phyloP scores from a whole-genome alignment of 495 filamentous ascomycete species.

The Penicillium odoratum region DNA sequence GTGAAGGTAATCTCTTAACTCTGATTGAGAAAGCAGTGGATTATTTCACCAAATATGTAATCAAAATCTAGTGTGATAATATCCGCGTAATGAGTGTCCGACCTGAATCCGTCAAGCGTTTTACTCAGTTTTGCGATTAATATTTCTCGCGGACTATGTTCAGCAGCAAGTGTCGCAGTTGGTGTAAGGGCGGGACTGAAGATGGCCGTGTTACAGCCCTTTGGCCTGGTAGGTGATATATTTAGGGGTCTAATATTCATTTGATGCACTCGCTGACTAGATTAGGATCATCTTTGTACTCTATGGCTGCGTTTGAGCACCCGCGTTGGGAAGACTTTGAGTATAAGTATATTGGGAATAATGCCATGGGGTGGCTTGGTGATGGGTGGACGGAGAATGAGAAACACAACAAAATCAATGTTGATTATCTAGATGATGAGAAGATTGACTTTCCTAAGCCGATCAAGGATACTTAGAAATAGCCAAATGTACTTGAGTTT shows the following conservation, averaged over 20 bases:
- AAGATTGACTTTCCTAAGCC: slow-evolving; percentile 36
- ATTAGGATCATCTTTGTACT: slow-evolving; percentile 43
- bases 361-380: slow-evolving; percentile 40
- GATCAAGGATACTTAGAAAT: too few relatives aligned
- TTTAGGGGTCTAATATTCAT: too few relatives aligned
- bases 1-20: slow-evolving; percentile 42
- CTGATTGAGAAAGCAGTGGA: slow-evolving; percentile 51
- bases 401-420: slow-evolving; percentile 33
- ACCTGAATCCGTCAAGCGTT: slow-evolving; percentile 37
- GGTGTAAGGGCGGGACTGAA: slow-evolving; percentile 46
- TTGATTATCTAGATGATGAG: slow-evolving; percentile 42
- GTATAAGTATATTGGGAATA: slow-evolving; percentile 40
- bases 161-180: slow-evolving; percentile 41
- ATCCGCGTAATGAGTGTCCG: slow-evolving; percentile 49
- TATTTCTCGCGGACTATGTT: slow-evolving; percentile 46
- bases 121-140: slow-evolving; percentile 35
- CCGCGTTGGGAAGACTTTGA: slow-evolving; percentile 47
- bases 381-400: slow-evolving; percentile 46
- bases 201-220: slow-evolving; percentile 45
- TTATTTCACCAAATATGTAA: slow-evolving; percentile 48
- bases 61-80: slow-evolving; percentile 31
- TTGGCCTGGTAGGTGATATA: background rate
- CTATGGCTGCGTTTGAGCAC: slow-evolving; percentile 33
- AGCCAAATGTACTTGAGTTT: too few relatives aligned
- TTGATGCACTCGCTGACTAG: too few relatives aligned